A percentile compares a stretch with the other conserved stretches of the same genome.
phyloP scores from a whole-genome alignment of 2,329 filamentous ascomycete genomes.

The Neonectria coccinea region DNA sequence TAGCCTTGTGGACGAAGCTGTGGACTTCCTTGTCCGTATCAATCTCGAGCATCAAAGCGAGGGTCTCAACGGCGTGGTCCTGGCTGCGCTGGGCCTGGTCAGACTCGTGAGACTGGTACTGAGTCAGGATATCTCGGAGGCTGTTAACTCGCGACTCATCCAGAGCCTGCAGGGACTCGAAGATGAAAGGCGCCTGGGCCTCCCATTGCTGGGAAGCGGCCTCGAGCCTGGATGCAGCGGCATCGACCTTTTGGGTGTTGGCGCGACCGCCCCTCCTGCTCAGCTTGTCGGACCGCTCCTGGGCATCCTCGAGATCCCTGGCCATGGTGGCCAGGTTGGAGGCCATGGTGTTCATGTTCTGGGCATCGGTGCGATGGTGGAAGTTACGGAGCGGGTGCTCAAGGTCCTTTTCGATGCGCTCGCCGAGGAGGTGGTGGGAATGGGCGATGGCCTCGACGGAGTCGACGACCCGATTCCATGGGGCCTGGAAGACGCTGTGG shows the following conservation, averaged over 20 bases:
- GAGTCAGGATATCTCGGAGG: conserved; percentile 89
- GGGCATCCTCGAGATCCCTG: conserved; percentile 85
- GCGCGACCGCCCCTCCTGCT: conserved; percentile 82
- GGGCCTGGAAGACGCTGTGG: conserved; percentile 83
- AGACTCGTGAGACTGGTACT: conserved; percentile 91
- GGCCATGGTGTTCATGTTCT: conserved; percentile 83
- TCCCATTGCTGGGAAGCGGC: conserved; percentile 89
- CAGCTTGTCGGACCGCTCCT: conserved; percentile 87
- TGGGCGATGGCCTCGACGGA: conserved; percentile 84
- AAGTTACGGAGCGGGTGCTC: conserved; percentile 86
- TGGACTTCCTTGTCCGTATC: conserved; percentile 89
- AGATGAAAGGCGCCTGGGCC: conserved; percentile 92
- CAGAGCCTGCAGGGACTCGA: conserved; percentile 89
- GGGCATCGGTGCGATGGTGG: conserved; percentile 78
- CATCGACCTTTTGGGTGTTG: conserved; percentile 81
- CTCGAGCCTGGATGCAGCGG: conserved; percentile 78
- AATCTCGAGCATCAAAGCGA: conserved; percentile 87
- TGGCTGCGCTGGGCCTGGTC: conserved; percentile 85
- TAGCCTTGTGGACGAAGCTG: conserved; percentile 67
- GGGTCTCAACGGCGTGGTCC: conserved; percentile 79
- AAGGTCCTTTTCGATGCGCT: conserved; percentile 88
- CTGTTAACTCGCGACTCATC: conserved; percentile 93
- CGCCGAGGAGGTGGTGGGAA: conserved; percentile 83
- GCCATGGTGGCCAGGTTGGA: conserved; percentile 84
- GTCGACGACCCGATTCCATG: conserved; percentile 89